Evolutionary conservation across 2,329 filamentous ascomycete species (phyloP), one percentile per base, ranked within the genome.

Genomic region (Fusarium tupiense): DNA sequence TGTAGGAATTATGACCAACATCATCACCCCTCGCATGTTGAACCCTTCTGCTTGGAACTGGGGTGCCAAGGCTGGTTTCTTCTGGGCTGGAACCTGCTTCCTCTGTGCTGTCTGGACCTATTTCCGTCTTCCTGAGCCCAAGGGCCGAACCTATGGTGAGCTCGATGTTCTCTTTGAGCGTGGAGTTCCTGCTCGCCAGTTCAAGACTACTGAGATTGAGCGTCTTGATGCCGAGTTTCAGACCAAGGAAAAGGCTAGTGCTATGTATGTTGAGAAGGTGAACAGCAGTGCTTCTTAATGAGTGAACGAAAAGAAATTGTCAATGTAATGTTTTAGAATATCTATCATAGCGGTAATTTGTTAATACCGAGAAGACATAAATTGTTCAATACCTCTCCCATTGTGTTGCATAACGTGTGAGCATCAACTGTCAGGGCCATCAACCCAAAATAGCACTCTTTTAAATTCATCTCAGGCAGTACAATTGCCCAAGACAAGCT

Each of bases 81-180:
- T 87, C 78, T 87, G 84, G 83, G 83, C 82, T 14, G 82, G 76
- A 41, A 82, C 86, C 17, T 86, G 87, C 71, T 71, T 86, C 8
- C 20, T 84, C 8, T 86, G 86, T 40, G 79, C 85, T 6, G 57
- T 84, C 2, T 91, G 89, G 84, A 86, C 87, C 0, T 88, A 82
- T 67, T 87, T 87, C 75, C 86, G 85, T 24, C 81, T 89, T 10
- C 88, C 88, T 8, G 89, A 91, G 81, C 87, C 88, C 22, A 86
- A 85, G 64, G 87, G 85, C 12, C 84, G 87, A 43, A 88, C 87
- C 0, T 86, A 88, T 59, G 87, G 85, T 43, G 89, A 91, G 79
- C 83, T 91, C 5, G 88, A 90, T 59, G 79, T 86, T 17, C 79
- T 91, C 67, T 91, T 91, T 74, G 85, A 88, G 72, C 78, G 82